Base-by-base conservation (phyloP, 176 grass and related monocot species). In the Calamus simplicifolius region DNA sequence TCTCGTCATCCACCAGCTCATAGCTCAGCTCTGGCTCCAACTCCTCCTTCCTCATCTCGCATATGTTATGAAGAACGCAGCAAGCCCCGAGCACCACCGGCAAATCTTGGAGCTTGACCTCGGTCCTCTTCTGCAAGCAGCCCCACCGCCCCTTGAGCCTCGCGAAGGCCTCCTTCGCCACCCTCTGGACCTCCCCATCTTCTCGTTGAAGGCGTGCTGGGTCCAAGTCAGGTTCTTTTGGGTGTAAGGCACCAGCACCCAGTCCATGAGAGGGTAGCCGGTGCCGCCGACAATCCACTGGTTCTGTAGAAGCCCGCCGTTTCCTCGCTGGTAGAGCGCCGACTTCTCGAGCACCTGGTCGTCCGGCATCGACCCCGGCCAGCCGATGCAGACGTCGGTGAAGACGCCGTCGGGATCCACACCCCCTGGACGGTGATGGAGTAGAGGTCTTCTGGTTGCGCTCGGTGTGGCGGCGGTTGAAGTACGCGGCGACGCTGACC, bases 41-140 rank as follows among this genome's bases (percentile, higher is more conserved):
- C 13, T 43, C 52, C 25, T 96, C 86, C 38, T 75, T 71, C 38
- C 65, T 51, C 64, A 74, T 64, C 83, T 96, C 83, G 71, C 91
- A 96, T 52, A 90, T 88, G 86, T 96, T 96, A 70, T 96, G 91
- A 6, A 96, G 72, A 5, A 87, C 83, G 72, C 84, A 86, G 81
- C 91, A 96, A 7, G 86, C 86, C 6, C 78, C 87, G 58, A 96
- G 75, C 15, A 96, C 63, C 56, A 70, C 56, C 26, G 91, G 80
- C 50, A 96, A 62, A 52, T 96, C 86, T 18, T 60, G 56, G 16
- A 96, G 77, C 80, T 96, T 90, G 25, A 89, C 75, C 68, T 90
- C 91, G 48, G 77, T 82, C 74, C 86, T 75, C 65, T 70, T 81
- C 70, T 90, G 91, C 48, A 96, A 75, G 71, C 83, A 96, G 0